Evolutionary conservation across 371 early-diverging fungal genomes (phyloP), one percentile per base, ranked within the genome.

Genomic region (Mortierella polycephala): DNA sequence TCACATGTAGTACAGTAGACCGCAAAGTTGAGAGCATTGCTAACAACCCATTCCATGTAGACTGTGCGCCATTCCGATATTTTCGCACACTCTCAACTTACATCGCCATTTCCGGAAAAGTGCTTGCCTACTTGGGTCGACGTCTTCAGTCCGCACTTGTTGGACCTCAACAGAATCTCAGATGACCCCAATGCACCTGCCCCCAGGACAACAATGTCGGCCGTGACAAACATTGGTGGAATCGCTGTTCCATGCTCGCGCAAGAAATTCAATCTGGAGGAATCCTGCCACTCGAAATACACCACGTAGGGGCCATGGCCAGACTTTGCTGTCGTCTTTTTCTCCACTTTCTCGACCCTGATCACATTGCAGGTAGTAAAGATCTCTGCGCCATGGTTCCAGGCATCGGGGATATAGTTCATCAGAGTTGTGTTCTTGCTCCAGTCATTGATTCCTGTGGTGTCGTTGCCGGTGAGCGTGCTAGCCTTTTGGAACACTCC

Each of bases 371-470:
- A 66, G 55, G 54, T 44, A 52, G 79, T 74, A 57, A 79, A 83
- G 65, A 83, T 83, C 57, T 83, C 82, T 21, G 81, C 82, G 11
- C 83, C 82, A 50, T 83, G 79, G 67, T 83, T 83, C 82, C 82
- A 83, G 21, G 82, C 82, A 46, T 83, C 82, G 10, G 82, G 80
- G 18, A 83, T 79, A 45, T 83, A 83, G 64, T 77, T 83, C 72
- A 83, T 69, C 23, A 83, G 58, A 5, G 75, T 83, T 9, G 64
- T 74, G 58, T 81, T 83, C 63, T 83, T 83, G 71, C 82, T 82
- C 65, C 83, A 77, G 58, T 83, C 82, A 55, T 83, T 83, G 51
- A 79, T 60, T 47, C 83, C 82, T 0, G 82, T 79, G 21, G 65
- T 63, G 46, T 83, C 83, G 58, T 83, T 83, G 12, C 83, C 83